phyloP scores from a whole-genome alignment of 1,139 yeast species.

The Wickerhamomyces sp. region DNA sequence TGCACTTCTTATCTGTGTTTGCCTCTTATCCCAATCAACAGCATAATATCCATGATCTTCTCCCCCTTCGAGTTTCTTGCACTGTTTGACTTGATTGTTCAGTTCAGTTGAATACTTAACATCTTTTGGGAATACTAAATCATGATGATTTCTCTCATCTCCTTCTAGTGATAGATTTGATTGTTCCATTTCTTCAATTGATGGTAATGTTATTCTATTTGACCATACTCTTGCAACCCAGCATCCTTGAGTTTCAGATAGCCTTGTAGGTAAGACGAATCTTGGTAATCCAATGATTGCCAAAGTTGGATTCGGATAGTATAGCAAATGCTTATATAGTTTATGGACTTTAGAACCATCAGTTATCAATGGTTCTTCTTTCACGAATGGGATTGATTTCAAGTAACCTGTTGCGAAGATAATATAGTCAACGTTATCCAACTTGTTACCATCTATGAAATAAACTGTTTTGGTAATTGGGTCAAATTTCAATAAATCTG shows the following conservation, averaged over 20 bases:
- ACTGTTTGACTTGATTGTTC: conserved; percentile 12
- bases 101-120: conserved; percentile 22
- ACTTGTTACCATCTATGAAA: conserved; percentile 30
- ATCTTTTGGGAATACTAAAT: conserved; percentile 22
- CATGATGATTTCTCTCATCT: conserved; percentile 23
- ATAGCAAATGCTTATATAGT: conserved; percentile 20
- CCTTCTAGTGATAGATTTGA: conserved; percentile 11
- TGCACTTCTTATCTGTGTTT: conserved; percentile 21
- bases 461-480: conserved; percentile 15
- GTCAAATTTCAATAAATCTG: conserved; percentile 33
- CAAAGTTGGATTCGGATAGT: conserved; percentile 36
- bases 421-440: conserved; percentile 33
- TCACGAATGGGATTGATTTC: conserved; percentile 35
- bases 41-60: conserved; percentile 21
- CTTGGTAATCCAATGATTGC: conserved; percentile 31
- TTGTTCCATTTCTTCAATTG: conserved; percentile 22
- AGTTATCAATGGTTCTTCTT: conserved; percentile 23
- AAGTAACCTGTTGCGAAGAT: conserved; percentile 46
- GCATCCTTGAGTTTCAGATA: conserved; percentile 27
- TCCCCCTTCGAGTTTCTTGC: conserved; percentile 11
- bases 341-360: conserved; percentile 21
- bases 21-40: conserved; percentile 24
- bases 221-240: conserved; percentile 27
- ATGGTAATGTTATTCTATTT: conserved; percentile 20
- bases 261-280: conserved; percentile 24